Evolutionary conservation across 2,329 filamentous ascomycete genomes (phyloP), one percentile per base, ranked within the genome.

Genomic region (Ophiocordyceps polyrhachis-furcata): DNA sequence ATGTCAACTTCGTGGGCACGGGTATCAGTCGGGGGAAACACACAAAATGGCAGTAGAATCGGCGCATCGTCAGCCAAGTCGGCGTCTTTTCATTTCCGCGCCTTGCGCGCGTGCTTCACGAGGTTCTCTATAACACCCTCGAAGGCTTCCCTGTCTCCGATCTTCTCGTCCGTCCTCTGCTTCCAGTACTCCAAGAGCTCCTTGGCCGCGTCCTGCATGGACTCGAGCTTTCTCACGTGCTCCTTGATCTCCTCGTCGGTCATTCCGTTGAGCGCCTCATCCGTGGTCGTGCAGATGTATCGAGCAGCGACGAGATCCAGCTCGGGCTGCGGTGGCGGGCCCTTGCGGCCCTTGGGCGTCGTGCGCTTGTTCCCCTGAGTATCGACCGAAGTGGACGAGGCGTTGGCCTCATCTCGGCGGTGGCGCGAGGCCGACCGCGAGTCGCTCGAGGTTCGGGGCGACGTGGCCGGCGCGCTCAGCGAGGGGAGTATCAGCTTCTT

Each of bases 101-200:
- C 78, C 64, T 88, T 85, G 59, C 86, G 73, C 43, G 86, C 86
- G 65, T 93, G 86, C 61, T 87, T 91, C 40, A 95, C 89, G 51
- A 96, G 62, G 60, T 94, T 95, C 64, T 94, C 89, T 70, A 96
- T 95, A 15, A 96, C 89, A 1, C 86, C 87, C 59, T 96, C 89
- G 59, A 95, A 91, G 3, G 87, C 85, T 58, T 95, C 89, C 53
- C 91, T 81, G 58, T 96, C 89, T 38, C 84, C 84, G 50, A 93
- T 67, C 54, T 89, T 85, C 53, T 87, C 86, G 58, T 94, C 88
- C 44, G 83, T 81, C 53, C 79, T 70, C 66, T 84, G 83, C 53
- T 84, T 73, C 89, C 89, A 96, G 58, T 89, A 93, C 51, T 86
- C 83, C 44, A 95, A 67, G 37, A 88, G 78, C 47, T 84, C 76